Percentiles rank a stretch among this genome's conserved stretches.
phyloP scores from a whole-genome alignment of 2,329 filamentous ascomycete species.

The Talaromyces piceae region DNA sequence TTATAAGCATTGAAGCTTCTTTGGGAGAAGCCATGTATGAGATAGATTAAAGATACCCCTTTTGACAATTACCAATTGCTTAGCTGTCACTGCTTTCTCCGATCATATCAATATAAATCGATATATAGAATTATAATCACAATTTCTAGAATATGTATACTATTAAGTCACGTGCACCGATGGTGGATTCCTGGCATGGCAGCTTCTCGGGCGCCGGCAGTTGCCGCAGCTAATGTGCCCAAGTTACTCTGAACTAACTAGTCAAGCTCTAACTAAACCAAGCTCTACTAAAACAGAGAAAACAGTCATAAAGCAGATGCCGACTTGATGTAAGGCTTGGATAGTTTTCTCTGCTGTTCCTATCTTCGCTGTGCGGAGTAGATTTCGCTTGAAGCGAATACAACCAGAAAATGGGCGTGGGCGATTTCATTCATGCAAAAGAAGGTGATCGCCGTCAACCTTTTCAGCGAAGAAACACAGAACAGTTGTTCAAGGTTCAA shows the following conservation, averaged over 20 bases:
- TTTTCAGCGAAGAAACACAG: slow-evolving; percentile 1
- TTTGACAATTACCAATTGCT: not conserved
- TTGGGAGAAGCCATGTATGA: not conserved
- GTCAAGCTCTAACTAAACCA: not conserved
- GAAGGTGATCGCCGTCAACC: slow-evolving; percentile 21
- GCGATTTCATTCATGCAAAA: slow-evolving; percentile 36
- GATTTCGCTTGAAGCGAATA: no score
- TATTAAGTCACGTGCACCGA: not conserved
- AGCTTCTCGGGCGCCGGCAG: not conserved
- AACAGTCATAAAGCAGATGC: not conserved
- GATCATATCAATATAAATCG: no score
- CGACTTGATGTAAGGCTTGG: not conserved
- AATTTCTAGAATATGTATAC: not conserved
- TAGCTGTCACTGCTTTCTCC: not conserved
- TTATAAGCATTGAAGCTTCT: no score
- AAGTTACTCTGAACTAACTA: no score
- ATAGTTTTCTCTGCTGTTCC: not conserved
- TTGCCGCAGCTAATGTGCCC: not conserved
- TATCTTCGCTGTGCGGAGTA: not conserved
- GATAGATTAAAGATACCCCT: not conserved
- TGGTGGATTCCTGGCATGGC: not conserved
- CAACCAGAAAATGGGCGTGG: slow-evolving; percentile 33
- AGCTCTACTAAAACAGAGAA: not conserved
- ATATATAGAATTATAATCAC: no score
- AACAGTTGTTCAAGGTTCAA: slow-evolving; percentile 4